These are phyloP conservation scores for Corymbia maculata DNA, from an alignment of 345 rosid species.

Conservation along the genomic window DNA sequence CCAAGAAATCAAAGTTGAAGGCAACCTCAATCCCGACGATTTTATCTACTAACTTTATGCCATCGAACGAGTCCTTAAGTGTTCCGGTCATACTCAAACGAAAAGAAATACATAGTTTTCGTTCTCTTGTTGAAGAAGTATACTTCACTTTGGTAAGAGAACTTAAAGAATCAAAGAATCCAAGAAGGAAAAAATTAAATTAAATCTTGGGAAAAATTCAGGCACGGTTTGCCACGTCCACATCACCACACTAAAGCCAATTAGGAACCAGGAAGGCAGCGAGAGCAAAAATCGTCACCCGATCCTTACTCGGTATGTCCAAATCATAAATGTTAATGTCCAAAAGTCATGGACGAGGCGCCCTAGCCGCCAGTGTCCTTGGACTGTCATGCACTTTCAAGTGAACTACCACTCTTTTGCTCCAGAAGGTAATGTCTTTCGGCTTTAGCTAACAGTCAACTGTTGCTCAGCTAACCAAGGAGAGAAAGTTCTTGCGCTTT, in stretches of 20 bases:
- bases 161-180: too few species aligned
- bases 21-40: background rate
- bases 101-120: too few species aligned
- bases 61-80: too few species aligned
- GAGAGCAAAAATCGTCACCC: too few species aligned
- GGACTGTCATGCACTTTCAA: background rate
- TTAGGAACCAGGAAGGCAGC: too few species aligned
- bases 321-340: background rate
- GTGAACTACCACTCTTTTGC: background rate
- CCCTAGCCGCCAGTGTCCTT: background rate
- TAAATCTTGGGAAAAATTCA: too few species aligned
- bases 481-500: background rate
- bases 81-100: too few species aligned
- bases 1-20: background rate
- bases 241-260: too few species aligned
- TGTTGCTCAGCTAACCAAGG: background rate
- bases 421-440: background rate
- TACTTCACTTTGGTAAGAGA: too few species aligned
- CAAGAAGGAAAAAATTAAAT: too few species aligned
- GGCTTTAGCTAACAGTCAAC: background rate
- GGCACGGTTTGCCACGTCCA: too few species aligned
- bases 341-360: background rate
- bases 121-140: too few species aligned
- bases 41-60: background rate
- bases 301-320: background rate